Evolutionary conservation across 768 basidiomycete species (phyloP), one percentile per base, ranked within the genome.

Genomic region (Auriculariales sp.): DNA sequence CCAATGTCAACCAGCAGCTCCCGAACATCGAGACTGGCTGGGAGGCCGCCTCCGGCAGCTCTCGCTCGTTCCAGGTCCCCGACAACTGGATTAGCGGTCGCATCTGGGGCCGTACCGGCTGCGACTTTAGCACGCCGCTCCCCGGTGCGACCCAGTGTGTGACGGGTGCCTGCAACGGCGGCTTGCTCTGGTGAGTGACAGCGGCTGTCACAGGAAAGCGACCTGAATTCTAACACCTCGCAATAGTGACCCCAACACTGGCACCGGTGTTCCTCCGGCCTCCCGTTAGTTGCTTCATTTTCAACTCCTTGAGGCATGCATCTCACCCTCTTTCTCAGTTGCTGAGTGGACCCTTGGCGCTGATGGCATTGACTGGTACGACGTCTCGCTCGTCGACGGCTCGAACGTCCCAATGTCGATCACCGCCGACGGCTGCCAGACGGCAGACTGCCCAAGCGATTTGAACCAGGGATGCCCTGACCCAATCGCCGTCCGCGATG

Each of bases 181-280:
- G 49, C 15, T 39, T 50, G 28, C 36, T 50, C 14, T 50, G 49
- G n/a, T n/a, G n/a, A n/a, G n/a, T n/a, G n/a, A n/a, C n/a, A n/a
- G n/a, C n/a, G n/a, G n/a, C n/a, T n/a, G n/a, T n/a, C n/a, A n/a
- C n/a, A n/a, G n/a, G n/a, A n/a, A n/a, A n/a, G n/a, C n/a, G n/a
- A n/a, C n/a, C n/a, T n/a, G n/a, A n/a, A n/a, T n/a, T n/a, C n/a
- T n/a, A n/a, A n/a, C n/a, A n/a, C n/a, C n/a, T n/a, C n/a, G n/a
- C n/a, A n/a, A n/a, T n/a, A n/a, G n/a, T 30, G 49, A 50, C 39
- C 49, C 49, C 10, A 19, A 28, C 14, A 45, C 49, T n/a, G 54
- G 54, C 2, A 55, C 52, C 1, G 54, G 54, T 24, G 56, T 57
- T 3, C 52, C 56, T 14, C 56, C 54, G 3, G 54, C 54, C 3